Percentiles rank a stretch among this genome's conserved stretches.
Conservation (phyloP, 331 rosid genomes). For the Pyrus hybrid region DNA sequence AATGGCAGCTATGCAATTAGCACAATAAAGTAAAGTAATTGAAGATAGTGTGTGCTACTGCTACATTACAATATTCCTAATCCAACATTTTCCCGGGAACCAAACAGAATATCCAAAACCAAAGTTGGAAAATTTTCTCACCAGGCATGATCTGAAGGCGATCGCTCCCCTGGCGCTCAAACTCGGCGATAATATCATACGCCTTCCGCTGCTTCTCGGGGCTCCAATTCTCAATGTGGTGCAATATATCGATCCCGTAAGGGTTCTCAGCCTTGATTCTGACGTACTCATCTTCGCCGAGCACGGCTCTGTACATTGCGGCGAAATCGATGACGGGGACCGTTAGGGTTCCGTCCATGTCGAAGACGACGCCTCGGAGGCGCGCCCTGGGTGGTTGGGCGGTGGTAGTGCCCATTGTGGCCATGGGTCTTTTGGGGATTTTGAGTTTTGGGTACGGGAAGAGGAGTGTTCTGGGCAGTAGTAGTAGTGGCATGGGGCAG, state of each 20-base stretch:
- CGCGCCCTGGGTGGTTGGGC: constrained; percentile 30
- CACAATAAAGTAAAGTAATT: background rate
- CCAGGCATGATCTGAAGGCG: constrained; percentile 95
- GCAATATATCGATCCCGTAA: constrained; percentile 73
- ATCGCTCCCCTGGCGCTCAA: constrained; percentile 62
- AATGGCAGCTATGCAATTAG: background rate
- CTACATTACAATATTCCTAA: background rate
- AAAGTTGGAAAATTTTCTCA: constrained; percentile 1
- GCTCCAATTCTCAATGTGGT: constrained; percentile 55
- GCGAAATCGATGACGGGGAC: constrained; percentile 80
- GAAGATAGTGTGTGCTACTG: background rate
- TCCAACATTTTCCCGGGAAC: background rate
- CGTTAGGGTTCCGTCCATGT: constrained; percentile 99
- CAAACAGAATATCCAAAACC: background rate
- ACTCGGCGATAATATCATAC: constrained; percentile 55
- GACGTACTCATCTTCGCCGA: constrained; percentile 58
- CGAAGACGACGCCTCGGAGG: constrained; percentile 82
- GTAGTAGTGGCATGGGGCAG: constrained; percentile 5
- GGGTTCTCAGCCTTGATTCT: constrained; percentile 48
- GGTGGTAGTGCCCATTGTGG: background rate
- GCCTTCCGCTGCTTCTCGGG: constrained; percentile 55
- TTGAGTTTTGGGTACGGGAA: constrained; percentile 10
- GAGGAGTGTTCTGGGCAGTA: constrained; percentile 3
- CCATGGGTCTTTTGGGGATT: constrained; percentile 26
- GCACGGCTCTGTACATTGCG: constrained; percentile 80